A percentile compares a stretch with the other conserved stretches of the same genome.
These are phyloP conservation scores for Elymus sibiricus DNA, from an alignment of 176 grass and related monocot species.

Conservation along the genomic window DNA sequence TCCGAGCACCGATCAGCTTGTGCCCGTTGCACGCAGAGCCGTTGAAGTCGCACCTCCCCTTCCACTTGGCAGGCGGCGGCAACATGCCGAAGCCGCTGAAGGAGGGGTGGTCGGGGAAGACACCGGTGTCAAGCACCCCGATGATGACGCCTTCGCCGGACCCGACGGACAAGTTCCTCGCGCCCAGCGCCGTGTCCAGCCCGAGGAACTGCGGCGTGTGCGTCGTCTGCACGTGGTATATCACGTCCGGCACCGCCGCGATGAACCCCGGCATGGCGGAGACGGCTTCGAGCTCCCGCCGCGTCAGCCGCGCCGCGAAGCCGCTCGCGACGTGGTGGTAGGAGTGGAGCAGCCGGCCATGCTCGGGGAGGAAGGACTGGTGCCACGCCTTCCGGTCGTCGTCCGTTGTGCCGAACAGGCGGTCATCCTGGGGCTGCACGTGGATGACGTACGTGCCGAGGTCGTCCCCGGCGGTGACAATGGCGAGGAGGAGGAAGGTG, in stretches of 20 bases:
- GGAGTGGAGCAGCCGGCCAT: conserved; percentile 19
- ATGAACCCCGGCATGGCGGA: conserved; percentile 17
- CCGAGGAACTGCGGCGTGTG: neutral
- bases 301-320: conserved; percentile 29
- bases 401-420: neutral
- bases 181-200: neutral
- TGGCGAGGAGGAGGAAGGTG: neutral
- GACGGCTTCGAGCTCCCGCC: conserved; percentile 11
- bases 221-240: neutral
- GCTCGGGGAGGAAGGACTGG: neutral
- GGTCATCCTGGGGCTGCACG: neutral
- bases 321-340: conserved; percentile 33
- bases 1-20: conserved; percentile 17
- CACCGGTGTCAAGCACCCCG: conserved; percentile 34
- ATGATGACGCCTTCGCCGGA: conserved; percentile 27
- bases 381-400: conserved; percentile 13
- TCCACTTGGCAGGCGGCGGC: conserved; percentile 26
- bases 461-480: neutral
- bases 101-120: conserved; percentile 19
- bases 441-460: conserved; percentile 5
- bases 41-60: conserved; percentile 22
- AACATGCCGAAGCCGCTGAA: conserved; percentile 1
- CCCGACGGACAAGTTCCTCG: neutral
- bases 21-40: conserved; percentile 26
- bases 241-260: neutral